Conservation (phyloP, 2,329 filamentous ascomycete genomes). For the Venturia aucupariae region DNA sequence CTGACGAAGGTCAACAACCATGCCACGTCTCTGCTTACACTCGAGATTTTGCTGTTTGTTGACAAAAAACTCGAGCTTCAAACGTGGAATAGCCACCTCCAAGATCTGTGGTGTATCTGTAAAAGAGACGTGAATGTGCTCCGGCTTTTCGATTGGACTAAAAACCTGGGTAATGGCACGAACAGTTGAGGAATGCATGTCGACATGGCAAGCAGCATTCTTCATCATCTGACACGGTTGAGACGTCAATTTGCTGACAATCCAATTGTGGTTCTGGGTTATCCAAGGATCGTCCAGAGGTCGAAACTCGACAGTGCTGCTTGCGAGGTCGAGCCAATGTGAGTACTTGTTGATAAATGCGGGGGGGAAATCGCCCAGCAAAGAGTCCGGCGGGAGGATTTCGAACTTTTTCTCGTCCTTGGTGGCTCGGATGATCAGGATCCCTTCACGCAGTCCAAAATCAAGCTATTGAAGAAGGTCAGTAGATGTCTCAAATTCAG, state of each 20-base stretch:
- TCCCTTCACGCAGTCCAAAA: background rate
- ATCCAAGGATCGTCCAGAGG: background rate
- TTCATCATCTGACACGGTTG: background rate
- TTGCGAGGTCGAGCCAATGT: constrained; percentile 50
- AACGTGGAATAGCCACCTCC: background rate
- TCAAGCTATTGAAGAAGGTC: background rate
- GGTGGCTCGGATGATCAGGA: background rate
- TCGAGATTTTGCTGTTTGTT: background rate
- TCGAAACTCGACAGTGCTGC: constrained; percentile 27
- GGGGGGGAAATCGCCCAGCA: constrained; percentile 39
- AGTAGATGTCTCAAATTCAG: background rate
- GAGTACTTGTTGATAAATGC: constrained; percentile 43
- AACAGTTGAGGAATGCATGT: background rate
- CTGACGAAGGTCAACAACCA: constrained; percentile 45
- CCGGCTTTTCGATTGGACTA: background rate
- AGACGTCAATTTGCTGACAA: background rate
- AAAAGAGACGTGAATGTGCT: background rate
- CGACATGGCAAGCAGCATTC: background rate
- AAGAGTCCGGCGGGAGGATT: background rate
- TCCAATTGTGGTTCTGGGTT: background rate
- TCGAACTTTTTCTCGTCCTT: background rate
- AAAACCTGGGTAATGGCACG: background rate
- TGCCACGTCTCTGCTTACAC: background rate
- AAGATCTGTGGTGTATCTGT: background rate
- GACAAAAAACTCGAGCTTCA: background rate